These are phyloP conservation scores for Blastomyces emzantsi DNA, from an alignment of 2,329 filamentous ascomycete species.

Conservation along the genomic window DNA sequence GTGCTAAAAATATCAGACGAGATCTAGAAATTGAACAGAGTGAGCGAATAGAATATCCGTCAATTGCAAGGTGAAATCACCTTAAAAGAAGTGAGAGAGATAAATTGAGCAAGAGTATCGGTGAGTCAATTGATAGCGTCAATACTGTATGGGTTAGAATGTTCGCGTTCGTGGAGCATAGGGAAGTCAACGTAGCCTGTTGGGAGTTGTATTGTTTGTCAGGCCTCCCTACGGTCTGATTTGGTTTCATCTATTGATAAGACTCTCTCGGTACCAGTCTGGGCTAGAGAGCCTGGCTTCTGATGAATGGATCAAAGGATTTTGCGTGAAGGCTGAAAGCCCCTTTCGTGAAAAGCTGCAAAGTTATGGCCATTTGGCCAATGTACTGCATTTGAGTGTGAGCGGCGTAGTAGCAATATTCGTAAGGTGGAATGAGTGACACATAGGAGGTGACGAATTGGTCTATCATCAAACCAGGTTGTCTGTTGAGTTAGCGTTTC, in stretches of 20 bases:
- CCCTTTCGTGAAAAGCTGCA: not conserved
- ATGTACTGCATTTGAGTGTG: not conserved
- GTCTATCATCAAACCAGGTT: not conserved
- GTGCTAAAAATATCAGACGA: not conserved
- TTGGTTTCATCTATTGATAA: not conserved
- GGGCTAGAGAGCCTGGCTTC: not conserved
- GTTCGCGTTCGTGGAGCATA: not conserved
- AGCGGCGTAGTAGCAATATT: not conserved
- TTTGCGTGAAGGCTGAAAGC: not conserved
- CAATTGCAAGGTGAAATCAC: not conserved
- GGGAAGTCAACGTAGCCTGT: not conserved
- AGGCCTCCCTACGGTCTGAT: not conserved
- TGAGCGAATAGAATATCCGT: not conserved
- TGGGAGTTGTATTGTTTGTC: not conserved
- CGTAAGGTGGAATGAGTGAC: not conserved
- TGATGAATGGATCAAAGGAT: not conserved
- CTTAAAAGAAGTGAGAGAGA: not conserved
- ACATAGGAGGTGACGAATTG: not conserved
- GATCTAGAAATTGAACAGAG: not conserved
- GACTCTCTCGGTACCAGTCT: not conserved
- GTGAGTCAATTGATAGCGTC: not conserved
- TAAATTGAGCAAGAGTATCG: not conserved
- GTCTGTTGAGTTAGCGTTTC: not conserved
- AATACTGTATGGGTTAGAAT: not conserved
- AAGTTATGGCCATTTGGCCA: not conserved